Evolutionary conservation across 441 rosid species (phyloP), one percentile per base, ranked within the genome.

Genomic region (Erysimum cheiri): DNA sequence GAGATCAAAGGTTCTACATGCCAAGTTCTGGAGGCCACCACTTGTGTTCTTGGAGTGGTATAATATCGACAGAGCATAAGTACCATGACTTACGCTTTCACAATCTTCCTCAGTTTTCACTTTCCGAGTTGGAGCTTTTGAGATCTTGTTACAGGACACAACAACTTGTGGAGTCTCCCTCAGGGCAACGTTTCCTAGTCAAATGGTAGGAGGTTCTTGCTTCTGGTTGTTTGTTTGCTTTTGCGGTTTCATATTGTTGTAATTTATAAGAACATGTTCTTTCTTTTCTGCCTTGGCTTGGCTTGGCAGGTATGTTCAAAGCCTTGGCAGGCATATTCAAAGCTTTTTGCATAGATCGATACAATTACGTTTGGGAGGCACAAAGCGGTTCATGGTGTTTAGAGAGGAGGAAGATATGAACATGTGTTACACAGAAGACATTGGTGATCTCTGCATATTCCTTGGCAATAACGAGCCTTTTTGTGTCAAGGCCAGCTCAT

Each of bases 391-490:
- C 65, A 58, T 69, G 67, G 67, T 70, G 24, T 70, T 48, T 22
- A 60, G 67, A 31, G 67, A 50, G 24, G 67, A 70, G 49, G 73
- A 58, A 37, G 60, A 70, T 40, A 39, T 50, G 67, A 70, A 49
- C 60, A 49, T 60, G 33, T 60, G 15, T 70, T 70, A 70, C 60
- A 70, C 68, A 4, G 12, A 70, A 6, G 68, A 70, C 68, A 70
- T 70, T 37, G 74, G 67, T 5, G 74, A 70, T 50, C 53, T 70
- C 15, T 60, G 67, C 67, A 70, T 70, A 8, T 70, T 70, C 67
- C 52, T 70, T 11, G 74, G 74, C 14, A 22, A 48, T 37, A 70
- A 49, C 33, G 74, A 70, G 74, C 67, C 67, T 10, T 60, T 70
- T n/a, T 61, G 60, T 41, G 26, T 70, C 61, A 7, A 40, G 36